Percentiles rank a stretch among this genome's conserved stretches.
Conservation (phyloP, 2,329 filamentous ascomycete species). For the Colletotrichum sp. region DNA sequence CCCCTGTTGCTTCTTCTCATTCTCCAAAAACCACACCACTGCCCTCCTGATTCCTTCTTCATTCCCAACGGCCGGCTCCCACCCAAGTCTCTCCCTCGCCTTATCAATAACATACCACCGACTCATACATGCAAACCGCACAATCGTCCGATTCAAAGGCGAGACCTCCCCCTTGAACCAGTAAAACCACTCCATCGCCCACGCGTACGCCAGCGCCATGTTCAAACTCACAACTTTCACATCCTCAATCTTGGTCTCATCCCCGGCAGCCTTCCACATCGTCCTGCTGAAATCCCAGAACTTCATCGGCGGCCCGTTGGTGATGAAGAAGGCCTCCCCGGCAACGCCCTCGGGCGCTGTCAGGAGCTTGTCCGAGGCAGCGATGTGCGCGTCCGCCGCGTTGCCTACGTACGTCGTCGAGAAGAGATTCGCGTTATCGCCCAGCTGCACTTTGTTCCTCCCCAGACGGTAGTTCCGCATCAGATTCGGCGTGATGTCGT, state of each 20-base stretch:
- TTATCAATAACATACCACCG: constrained; percentile 36
- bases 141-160: constrained; percentile 28
- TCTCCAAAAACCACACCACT: constrained; percentile 23
- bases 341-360: constrained; percentile 49
- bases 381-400: constrained; percentile 65
- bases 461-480: constrained; percentile 58
- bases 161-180: constrained; percentile 30
- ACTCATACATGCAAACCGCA: constrained; percentile 31
- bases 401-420: constrained; percentile 72
- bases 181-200: constrained; percentile 28
- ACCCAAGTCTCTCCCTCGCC: constrained; percentile 33
- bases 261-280: constrained; percentile 48
- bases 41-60: constrained; percentile 32
- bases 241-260: background rate
- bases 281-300: constrained; percentile 67
- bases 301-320: constrained; percentile 65
- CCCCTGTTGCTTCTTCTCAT: background rate
- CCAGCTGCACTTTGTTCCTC: constrained; percentile 65
- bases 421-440: constrained; percentile 65
- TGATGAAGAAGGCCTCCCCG: constrained; percentile 69
- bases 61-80: constrained; percentile 29
- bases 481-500: constrained; percentile 59
- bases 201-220: constrained; percentile 7
- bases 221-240: background rate
- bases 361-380: constrained; percentile 62